Evolutionary conservation across 768 basidiomycete genomes (phyloP), one percentile per base, ranked within the genome.

Genomic region (Tephrocybe sp.): DNA sequence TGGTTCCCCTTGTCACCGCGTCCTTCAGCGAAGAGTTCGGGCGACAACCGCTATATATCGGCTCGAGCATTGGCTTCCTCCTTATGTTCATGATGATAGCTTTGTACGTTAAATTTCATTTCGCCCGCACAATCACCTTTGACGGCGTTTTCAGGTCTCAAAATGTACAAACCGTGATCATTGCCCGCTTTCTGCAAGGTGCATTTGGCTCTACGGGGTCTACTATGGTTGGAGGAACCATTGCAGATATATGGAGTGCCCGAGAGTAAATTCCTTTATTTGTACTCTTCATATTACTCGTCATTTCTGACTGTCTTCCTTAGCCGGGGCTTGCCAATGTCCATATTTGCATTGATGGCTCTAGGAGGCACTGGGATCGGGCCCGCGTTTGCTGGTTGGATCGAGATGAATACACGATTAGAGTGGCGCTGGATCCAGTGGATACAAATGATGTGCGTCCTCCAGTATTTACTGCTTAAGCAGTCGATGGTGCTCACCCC

Each of bases 371-470:
- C 77, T 0, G 86, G 82, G 0, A 29, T 90, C 1, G 89, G 82
- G 2, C 83, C 88, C 0, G 60, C 86, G 0, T 60, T 76, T 3
- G 79, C 81, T 19, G 84, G 83, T 12, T 88, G 82, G 81, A 73
- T 88, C 18, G 84, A 88, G 58, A 73, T 77, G 52, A 78, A 81
- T 50, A 60, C 69, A 0, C 67, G 66, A 16, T 62, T 91, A 1
- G 73, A 74, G 53, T 91, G 90, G 88, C 72, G 88, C 22, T 91
- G 89, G 88, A 88, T 94, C 21, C 82, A 90, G 58, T 91, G 88
- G 89, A 76, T 89, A 8, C 81, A 83, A 54, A 70, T 82, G 58
- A 87, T 85, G 84, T 82, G 41, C 1, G 70, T 65, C 8, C n/a
- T n/a, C n/a, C n/a, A n/a, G n/a, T 19, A 24, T 27, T 38, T 33